These are phyloP conservation scores for Cucurbita maxima DNA, from an alignment of 306 rosid genomes.

Conservation along the genomic window DNA sequence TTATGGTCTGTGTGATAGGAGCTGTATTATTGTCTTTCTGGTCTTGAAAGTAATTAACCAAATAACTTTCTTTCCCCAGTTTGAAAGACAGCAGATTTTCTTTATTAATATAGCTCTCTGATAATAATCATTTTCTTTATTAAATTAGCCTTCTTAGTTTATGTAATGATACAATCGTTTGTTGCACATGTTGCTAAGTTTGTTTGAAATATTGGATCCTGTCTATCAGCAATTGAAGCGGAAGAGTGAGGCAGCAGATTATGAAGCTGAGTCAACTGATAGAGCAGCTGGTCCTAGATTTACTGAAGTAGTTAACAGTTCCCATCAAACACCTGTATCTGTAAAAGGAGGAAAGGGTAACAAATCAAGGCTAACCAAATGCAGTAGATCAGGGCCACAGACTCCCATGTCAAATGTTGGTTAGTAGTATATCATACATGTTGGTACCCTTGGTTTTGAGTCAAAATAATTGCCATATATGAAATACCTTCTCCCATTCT, in stretches of 20 bases:
- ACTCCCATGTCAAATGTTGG: conserved; percentile 65
- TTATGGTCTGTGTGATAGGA: not conserved
- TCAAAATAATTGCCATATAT: not conserved
- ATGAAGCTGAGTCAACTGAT: conserved; percentile 56
- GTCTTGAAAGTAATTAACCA: not conserved
- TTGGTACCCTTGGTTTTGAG: not conserved
- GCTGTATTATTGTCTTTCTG: not conserved
- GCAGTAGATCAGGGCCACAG: conserved; percentile 57
- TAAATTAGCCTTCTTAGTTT: not conserved
- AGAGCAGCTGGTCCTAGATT: conserved; percentile 34
- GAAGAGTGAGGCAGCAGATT: conserved; percentile 44
- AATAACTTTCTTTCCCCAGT: not conserved
- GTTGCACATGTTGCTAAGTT: conserved; percentile 9
- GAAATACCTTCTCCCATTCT: not conserved
- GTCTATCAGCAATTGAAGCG: conserved; percentile 52
- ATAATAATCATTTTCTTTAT: not conserved
- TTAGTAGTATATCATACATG: conserved; percentile 20
- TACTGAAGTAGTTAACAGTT: conserved; percentile 32
- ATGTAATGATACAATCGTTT: not conserved
- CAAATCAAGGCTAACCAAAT: conserved; percentile 64
- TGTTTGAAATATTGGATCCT: conserved; percentile 7
- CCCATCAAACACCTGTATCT: conserved; percentile 59
- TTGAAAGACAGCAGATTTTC: not conserved
- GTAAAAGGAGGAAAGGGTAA: conserved; percentile 50
- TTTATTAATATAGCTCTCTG: not conserved